These are phyloP conservation scores for Aspergillus quadrilineatus DNA, from an alignment of 2,329 filamentous ascomycete species.

Conservation along the genomic window DNA sequence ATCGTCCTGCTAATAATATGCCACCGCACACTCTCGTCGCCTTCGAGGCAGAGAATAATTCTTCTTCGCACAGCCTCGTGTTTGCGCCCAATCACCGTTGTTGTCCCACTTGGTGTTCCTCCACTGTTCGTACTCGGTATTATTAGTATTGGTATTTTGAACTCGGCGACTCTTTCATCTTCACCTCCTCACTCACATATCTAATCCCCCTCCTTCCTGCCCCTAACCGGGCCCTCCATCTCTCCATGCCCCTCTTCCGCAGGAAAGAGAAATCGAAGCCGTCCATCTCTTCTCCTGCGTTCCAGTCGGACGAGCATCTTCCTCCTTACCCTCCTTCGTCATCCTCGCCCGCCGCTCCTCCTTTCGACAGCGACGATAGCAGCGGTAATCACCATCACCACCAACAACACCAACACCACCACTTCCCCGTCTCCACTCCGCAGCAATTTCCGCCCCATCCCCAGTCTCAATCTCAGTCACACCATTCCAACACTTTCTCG, in stretches of 20 bases:
- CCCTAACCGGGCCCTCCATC: constrained; percentile 6
- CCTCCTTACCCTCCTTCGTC: constrained; percentile 10
- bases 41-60: background rate
- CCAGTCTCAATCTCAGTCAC: constrained; percentile 9
- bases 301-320: constrained; percentile 20
- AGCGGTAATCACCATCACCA: constrained; percentile 1
- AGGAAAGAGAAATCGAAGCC: constrained; percentile 18
- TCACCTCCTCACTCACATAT: background rate
- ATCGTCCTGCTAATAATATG: background rate
- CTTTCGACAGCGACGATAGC: constrained; percentile 9
- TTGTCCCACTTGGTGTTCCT: constrained; percentile 10
- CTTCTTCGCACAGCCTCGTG: constrained; percentile 12
- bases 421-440: constrained; percentile 12
- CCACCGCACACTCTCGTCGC: background rate
- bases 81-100: constrained; percentile 11
- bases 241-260: constrained; percentile 22
- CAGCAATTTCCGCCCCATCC: constrained; percentile 14
- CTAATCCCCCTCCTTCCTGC: background rate
- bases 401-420: constrained; percentile 1
- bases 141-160: background rate
- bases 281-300: constrained; percentile 15
- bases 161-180: constrained; percentile 7
- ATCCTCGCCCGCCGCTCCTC: constrained; percentile 11
- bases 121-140: constrained; percentile 1
- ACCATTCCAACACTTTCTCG: constrained; percentile 2